Base-by-base conservation (phyloP, 2,329 filamentous ascomycete species). In the Dendryphion nanum region DNA sequence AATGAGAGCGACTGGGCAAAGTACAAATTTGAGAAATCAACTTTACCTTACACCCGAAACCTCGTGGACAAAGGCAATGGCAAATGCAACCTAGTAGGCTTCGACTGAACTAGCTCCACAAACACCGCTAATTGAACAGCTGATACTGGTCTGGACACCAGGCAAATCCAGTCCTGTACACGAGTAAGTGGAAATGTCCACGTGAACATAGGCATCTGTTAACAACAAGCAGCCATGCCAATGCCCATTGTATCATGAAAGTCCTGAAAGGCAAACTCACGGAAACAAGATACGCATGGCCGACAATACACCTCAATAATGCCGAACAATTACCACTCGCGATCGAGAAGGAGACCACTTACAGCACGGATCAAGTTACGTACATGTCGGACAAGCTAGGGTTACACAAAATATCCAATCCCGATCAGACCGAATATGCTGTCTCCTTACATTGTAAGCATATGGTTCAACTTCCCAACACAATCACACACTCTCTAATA, bases 381-480 rank as follows among this genome's bases (percentile, higher is more conserved):
- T 95, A 95, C 66, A 95, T 96, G 83, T 86, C 87, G 26, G 90
- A 95, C 63, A 63, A 89, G 69, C 80, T 95, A 18, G 90, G 90
- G 15, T 74, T 96, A 29, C 90, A 96, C 68, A 81, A 83, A 37
- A 84, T 95, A 42, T 81, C 78, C 49, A 95, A 95, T 64, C 78
- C 79, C 18, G 81, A 86, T 51, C 67, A 72, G 33, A 75, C 78
- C 54, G 79, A 88, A 61, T 82, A 85, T 59, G 90, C 89, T 48
- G 83, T 95, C 33, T 95, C 89, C 40, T 70, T 96, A 47, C 90
- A 96, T 68, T 69, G 78, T 81, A 68, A 59, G 77, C 69, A 17
- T 29, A 33, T n/a, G 4, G 15, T 13, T 18, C 17, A 6, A 16
- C 37, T 52, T 15, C 53, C 7, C 1, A 24, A 5, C 12, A 18